Conservation (phyloP, 108 stramenopile genomes). For the Nitzschia sp. region DNA sequence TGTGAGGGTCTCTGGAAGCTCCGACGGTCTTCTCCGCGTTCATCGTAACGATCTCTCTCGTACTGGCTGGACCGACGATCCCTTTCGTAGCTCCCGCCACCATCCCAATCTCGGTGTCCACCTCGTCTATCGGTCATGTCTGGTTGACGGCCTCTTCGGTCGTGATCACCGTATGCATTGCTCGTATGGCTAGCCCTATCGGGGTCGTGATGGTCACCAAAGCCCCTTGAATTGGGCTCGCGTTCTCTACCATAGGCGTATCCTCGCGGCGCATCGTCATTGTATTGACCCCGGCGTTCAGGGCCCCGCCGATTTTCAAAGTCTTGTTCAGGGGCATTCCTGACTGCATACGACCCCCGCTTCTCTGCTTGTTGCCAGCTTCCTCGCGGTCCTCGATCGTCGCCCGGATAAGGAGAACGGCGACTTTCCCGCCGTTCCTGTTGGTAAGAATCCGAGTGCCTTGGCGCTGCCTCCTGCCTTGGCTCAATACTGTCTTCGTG, state of each 20-base stretch:
- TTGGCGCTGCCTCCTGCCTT: neutral
- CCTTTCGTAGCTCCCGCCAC: neutral
- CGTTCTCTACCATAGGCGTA: constrained; percentile 10
- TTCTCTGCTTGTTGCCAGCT: neutral
- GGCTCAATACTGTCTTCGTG: neutral
- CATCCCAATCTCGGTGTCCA: constrained; percentile 31
- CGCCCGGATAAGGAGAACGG: neutral
- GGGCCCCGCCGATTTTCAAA: constrained; percentile 10
- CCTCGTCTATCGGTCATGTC: constrained; percentile 31
- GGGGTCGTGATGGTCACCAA: constrained; percentile 11
- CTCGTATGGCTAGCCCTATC: constrained; percentile 8
- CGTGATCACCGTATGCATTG: constrained; percentile 21
- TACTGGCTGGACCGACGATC: constrained; percentile 2
- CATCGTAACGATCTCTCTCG: constrained; percentile 4
- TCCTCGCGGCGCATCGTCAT: constrained; percentile 4
- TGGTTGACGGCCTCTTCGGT: neutral
- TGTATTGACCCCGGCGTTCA: constrained; percentile 1
- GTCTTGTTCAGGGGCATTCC: constrained; percentile 18
- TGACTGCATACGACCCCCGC: neutral
- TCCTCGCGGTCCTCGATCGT: neutral
- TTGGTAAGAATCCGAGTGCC: constrained; percentile 1
- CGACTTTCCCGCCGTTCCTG: constrained; percentile 26
- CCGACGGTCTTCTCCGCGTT: neutral
- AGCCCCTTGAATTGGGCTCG: constrained; percentile 15
- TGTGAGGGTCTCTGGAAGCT: neutral